phyloP scores from a whole-genome alignment of 305 asterid genomes.

The Petunia hybrid region DNA sequence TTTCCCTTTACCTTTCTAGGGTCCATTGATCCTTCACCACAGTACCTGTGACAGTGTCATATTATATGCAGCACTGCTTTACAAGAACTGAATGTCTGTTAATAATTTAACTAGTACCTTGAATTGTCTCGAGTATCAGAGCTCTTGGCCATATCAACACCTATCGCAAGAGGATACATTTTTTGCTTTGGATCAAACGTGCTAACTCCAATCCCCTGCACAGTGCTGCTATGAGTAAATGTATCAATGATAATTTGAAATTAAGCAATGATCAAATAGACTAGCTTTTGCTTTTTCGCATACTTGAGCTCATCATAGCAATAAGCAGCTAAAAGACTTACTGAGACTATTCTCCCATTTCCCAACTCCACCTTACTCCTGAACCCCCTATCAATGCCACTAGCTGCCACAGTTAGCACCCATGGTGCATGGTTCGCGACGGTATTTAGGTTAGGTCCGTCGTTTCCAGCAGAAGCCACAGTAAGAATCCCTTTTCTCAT shows the following conservation, averaged over 20 bases:
- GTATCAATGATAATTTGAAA: background rate
- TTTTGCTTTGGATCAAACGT: conserved; percentile 63
- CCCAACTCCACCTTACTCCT: conserved; percentile 72
- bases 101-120: conserved; percentile 43
- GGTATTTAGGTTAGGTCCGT: conserved; percentile 65
- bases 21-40: conserved; percentile 74
- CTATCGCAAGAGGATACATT: conserved; percentile 70
- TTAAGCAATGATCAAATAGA: background rate
- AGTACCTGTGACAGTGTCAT: conserved; percentile 48
- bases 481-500: conserved; percentile 81
- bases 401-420: conserved; percentile 87
- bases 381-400: conserved; percentile 72
- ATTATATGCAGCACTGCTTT: background rate
- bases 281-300: background rate
- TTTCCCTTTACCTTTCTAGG: conserved; percentile 83
- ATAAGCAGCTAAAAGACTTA: conserved; percentile 43
- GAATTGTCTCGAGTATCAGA: conserved; percentile 58
- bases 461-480: conserved; percentile 90
- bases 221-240: conserved; percentile 29
- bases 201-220: conserved; percentile 81
- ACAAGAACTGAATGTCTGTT: background rate
- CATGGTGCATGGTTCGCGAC: conserved; percentile 88
- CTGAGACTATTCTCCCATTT: conserved; percentile 62
- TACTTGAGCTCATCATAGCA: background rate
- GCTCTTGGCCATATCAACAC: conserved; percentile 69